Percentiles rank a stretch among this genome's conserved stretches.
phyloP scores from a whole-genome alignment of 495 filamentous ascomycete genomes.

The Alectoria sarmentosa region DNA sequence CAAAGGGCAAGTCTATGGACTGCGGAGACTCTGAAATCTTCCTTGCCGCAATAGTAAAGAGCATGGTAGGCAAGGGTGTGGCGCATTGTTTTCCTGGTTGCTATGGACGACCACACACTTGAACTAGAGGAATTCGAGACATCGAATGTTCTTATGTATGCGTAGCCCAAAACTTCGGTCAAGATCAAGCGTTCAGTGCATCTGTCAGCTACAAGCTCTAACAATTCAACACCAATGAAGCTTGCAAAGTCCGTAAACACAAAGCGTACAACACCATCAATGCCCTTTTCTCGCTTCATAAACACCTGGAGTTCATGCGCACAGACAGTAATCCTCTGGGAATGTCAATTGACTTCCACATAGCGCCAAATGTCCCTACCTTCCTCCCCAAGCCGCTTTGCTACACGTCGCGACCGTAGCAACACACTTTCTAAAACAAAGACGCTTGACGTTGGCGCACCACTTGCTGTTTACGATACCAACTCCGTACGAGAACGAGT shows the following conservation, averaged over 20 bases:
- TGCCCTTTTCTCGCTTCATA: background rate
- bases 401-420: constrained; percentile 37
- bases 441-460: constrained; percentile 45
- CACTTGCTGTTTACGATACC: constrained; percentile 47
- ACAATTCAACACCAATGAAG: constrained; percentile 6
- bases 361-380: constrained; percentile 42
- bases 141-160: background rate
- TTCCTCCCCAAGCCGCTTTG: constrained; percentile 37
- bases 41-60: background rate
- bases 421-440: constrained; percentile 32
- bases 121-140: background rate
- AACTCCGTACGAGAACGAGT: constrained; percentile 62
- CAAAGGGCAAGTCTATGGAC: background rate
- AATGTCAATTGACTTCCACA: constrained; percentile 13
- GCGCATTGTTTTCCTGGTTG: background rate
- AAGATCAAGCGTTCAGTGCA: background rate
- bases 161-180: background rate
- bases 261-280: constrained; percentile 1
- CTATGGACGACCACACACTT: background rate
- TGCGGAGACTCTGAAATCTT: background rate
- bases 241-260: constrained; percentile 13
- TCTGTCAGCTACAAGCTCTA: background rate
- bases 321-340: constrained; percentile 13
- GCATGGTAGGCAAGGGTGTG: background rate
- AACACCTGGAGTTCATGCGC: background rate